Evolutionary conservation across 106 monocot species (phyloP).

Genomic region (Dendrobium nobile): DNA sequence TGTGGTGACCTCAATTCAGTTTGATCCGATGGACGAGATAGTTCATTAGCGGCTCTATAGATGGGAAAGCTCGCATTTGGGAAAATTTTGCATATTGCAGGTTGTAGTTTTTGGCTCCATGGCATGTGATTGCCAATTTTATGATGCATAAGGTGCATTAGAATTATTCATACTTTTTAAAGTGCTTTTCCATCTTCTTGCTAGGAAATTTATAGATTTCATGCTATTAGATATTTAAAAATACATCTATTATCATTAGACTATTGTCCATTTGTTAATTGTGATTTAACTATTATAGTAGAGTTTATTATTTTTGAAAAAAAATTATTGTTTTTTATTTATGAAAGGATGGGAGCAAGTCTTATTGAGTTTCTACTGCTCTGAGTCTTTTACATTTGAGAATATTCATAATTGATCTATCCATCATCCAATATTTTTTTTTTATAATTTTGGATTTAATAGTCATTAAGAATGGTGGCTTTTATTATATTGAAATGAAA

Average conservation of each 20-base stretch:
- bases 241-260: neutral
- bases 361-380: no score
- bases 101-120: conserved; percentile 51
- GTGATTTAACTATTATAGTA: neutral
- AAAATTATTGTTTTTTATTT: neutral
- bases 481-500: no score
- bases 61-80: conserved; percentile 65
- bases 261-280: neutral
- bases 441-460: no score
- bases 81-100: conserved; percentile 35
- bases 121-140: conserved; percentile 56
- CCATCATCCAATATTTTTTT: no score
- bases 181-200: neutral
- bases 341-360: neutral
- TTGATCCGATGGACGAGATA: conserved; percentile 44
- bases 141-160: conserved; percentile 47
- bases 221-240: no score
- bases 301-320: neutral
- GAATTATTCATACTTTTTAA: neutral
- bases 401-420: no score
- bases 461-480: no score
- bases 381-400: no score
- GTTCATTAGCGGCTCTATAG: conserved; percentile 69
- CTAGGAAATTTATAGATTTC: neutral
- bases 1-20: conserved; percentile 72